Evolutionary conservation across 441 rosid genomes (phyloP), one percentile per base, ranked within the genome.

Genomic region (Aquilaria agallochum): DNA sequence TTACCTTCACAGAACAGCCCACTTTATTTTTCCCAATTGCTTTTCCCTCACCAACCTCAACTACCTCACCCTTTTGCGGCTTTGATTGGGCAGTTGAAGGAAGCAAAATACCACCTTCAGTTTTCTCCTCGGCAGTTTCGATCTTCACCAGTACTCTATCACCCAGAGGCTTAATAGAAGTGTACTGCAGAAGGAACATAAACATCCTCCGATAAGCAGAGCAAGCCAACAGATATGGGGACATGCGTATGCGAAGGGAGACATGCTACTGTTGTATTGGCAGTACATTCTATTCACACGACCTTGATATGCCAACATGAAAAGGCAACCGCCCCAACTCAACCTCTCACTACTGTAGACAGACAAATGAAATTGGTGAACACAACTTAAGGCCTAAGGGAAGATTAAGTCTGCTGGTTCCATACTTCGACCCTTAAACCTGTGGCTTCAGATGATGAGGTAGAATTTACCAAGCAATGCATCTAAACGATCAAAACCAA

Each of bases 11-110:
- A 36, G 80, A 72, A 36, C 83, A 62, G 10, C 82, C 89, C 56
- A 89, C 5, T 64, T 81, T 87, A 50, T 63, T 70, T 57, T 86
- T 80, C 70, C 95, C 90, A 61, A 83, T 55, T 2, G 88, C 62
- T 82, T 74, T 87, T 51, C 97, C 97, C 76, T 91, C 92, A 44
- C 99, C 99, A 40, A 89, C 88, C 54, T 90, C 97, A 42, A 91
- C 85, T 3, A 95, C 96, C 71, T 95, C 97, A 53, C 99, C 99
- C 58, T 79, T 89, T 64, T 91, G 97, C 60, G 97, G 92, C 71
- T 91, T 95, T 15, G 89, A 61, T 66, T 86, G 97, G 32, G 96
- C 97, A 0, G 90, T 67, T 6, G 86, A 61, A 13, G 96, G 99
- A 51, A 91, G 95, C 61, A 95, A 75, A 72, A 91, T 87, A 44